These are phyloP conservation scores for Phytophthora lateralis DNA, from an alignment of 352 stramenopile species.

Conservation along the genomic window DNA sequence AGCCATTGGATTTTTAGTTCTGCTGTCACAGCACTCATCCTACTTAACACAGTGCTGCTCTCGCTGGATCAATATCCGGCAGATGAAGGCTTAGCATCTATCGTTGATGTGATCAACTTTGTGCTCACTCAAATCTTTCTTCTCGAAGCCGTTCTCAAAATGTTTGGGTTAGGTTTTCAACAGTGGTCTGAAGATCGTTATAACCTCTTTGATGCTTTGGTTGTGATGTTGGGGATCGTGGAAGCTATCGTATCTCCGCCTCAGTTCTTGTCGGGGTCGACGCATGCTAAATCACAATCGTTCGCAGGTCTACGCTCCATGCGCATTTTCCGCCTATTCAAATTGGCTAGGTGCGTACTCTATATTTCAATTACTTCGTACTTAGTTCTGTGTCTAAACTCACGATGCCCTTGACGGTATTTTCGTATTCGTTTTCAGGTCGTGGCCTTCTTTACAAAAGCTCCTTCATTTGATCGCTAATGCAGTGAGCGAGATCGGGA, in stretches of 20 bases:
- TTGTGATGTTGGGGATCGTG: slow-evolving; percentile 51
- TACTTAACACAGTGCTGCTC: slow-evolving; percentile 85
- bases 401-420: slow-evolving; percentile 3
- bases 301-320: slow-evolving; percentile 87
- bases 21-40: slow-evolving; percentile 57
- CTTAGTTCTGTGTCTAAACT: background rate
- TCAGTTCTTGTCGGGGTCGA: slow-evolving; percentile 21
- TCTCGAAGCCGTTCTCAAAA: slow-evolving; percentile 64
- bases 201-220: slow-evolving; percentile 85
- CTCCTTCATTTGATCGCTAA: slow-evolving; percentile 90
- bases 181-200: slow-evolving; percentile 66
- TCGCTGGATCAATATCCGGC: slow-evolving; percentile 81
- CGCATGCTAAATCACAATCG: slow-evolving; percentile 25
- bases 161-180: slow-evolving; percentile 61
- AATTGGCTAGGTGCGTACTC: slow-evolving; percentile 68
- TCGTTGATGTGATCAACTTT: slow-evolving; percentile 69
- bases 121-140: slow-evolving; percentile 55
- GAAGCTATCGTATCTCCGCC: slow-evolving; percentile 53
- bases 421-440: slow-evolving; percentile 67
- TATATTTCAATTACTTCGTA: slow-evolving; percentile 8
- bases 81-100: slow-evolving; percentile 31
- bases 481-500: slow-evolving; percentile 89
- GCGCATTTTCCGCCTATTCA: slow-evolving; percentile 91
- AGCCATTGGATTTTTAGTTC: slow-evolving; percentile 61
- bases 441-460: slow-evolving; percentile 91